phyloP scores from a whole-genome alignment of 495 filamentous ascomycete genomes.

The Penicillium goetzii region DNA sequence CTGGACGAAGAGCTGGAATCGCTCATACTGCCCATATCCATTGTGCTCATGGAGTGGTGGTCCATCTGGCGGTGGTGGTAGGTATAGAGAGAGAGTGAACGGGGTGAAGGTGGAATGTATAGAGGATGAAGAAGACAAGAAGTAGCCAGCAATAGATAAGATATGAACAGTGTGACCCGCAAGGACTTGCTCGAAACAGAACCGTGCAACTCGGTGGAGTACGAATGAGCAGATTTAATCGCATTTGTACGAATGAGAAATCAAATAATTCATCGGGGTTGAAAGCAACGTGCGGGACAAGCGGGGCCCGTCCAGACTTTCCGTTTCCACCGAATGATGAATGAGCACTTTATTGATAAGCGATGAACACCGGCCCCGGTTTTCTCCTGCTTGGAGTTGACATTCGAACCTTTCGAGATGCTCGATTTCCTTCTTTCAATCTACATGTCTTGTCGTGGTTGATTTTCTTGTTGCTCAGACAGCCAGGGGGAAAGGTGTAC shows the following conservation, averaged over 20 bases:
- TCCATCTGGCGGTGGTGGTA: conserved; percentile 11
- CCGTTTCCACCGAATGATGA: background rate
- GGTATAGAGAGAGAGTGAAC: background rate
- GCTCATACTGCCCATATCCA: conserved; percentile 18
- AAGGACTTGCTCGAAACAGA: conserved; percentile 6
- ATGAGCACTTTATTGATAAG: conserved; percentile 28
- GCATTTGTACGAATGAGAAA: background rate
- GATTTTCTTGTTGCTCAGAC: background rate
- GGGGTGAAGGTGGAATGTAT: conserved; percentile 2
- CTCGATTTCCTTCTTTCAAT: background rate
- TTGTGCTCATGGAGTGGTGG: conserved; percentile 19
- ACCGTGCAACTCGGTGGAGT: background rate
- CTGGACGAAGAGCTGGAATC: conserved; percentile 14
- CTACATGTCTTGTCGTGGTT: background rate
- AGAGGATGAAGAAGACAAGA: conserved; percentile 5
- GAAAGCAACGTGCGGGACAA: conserved; percentile 6
- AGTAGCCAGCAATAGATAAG: conserved; percentile 6
- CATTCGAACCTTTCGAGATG: background rate
- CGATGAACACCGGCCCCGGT: conserved; percentile 2
- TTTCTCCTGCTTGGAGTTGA: background rate
- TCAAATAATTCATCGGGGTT: background rate
- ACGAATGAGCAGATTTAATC: conserved; percentile 15
- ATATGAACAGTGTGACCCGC: background rate
- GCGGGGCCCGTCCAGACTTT: conserved; percentile 7
- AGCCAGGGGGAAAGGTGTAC: background rate